Percentiles rank a stretch among this genome's conserved stretches.
phyloP scores from a whole-genome alignment of 768 basidiomycete genomes.

The Tulasnella sp. region DNA sequence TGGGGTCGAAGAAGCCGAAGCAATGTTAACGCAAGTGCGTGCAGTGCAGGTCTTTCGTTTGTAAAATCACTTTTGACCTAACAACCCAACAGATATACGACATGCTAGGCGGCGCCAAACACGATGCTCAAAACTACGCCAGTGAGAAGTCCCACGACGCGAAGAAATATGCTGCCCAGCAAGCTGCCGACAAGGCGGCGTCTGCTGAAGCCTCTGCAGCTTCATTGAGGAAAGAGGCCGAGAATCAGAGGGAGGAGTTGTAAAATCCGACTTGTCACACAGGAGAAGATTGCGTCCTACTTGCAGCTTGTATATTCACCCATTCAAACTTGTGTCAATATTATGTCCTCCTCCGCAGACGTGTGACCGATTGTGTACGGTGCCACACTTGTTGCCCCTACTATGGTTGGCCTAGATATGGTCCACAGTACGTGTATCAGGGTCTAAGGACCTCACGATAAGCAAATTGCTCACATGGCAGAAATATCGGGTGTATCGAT shows the following conservation, averaged over 20 bases:
- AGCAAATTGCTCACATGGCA: too few relatives aligned
- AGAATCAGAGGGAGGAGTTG: constrained; percentile 1
- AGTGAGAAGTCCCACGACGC: not conserved
- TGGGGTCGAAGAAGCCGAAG: constrained; percentile 63
- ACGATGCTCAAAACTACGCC: not conserved
- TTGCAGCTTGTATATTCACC: too few relatives aligned
- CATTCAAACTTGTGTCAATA: too few relatives aligned
- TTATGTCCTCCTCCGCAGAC: too few relatives aligned
- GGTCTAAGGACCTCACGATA: too few relatives aligned
- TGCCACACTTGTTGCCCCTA: too few relatives aligned
- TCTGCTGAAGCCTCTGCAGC: not conserved
- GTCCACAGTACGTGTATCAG: too few relatives aligned
- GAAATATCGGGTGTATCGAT: too few relatives aligned
- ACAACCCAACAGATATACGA: not conserved
- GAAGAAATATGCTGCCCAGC: not conserved
- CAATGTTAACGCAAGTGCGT: constrained; percentile 35
- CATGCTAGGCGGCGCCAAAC: not conserved
- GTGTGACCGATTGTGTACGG: too few relatives aligned
- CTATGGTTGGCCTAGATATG: too few relatives aligned
- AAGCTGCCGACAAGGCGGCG: constrained; percentile 1
- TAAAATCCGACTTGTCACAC: too few relatives aligned
- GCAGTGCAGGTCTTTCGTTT: not conserved
- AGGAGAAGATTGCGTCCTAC: too few relatives aligned
- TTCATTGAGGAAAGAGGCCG: not conserved
- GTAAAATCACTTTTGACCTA: not conserved